Evolutionary conservation across 768 basidiomycete species (phyloP).

Genomic region (Naganishia vishniacii): DNA sequence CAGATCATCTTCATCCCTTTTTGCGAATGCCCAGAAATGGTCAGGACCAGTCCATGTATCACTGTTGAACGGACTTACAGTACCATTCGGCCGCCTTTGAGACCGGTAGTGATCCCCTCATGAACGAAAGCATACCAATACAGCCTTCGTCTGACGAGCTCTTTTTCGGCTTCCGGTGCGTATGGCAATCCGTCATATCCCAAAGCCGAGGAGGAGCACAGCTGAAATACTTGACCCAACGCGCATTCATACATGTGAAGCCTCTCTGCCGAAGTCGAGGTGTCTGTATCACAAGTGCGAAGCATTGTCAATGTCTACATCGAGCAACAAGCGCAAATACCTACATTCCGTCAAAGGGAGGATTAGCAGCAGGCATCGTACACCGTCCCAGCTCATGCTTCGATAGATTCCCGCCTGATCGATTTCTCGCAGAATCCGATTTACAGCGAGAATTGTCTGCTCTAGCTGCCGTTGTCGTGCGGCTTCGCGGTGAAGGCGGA

Average conservation of each 20-base stretch:
- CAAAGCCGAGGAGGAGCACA: constrained; percentile 59
- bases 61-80: constrained; percentile 55
- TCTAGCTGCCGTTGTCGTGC: constrained; percentile 49
- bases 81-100: constrained; percentile 75
- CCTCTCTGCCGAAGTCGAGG: constrained; percentile 53
- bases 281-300: constrained; percentile 45
- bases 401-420: constrained; percentile 74
- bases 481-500: constrained; percentile 48
- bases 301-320: constrained; percentile 18
- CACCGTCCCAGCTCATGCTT: constrained; percentile 79
- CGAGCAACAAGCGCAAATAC: constrained; percentile 30
- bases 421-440: constrained; percentile 70
- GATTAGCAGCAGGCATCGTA: constrained; percentile 69
- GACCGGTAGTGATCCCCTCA: constrained; percentile 74
- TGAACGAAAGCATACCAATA: constrained; percentile 86
- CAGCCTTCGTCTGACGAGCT: constrained; percentile 65
- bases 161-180: constrained; percentile 55
- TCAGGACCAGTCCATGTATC: background rate
- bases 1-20: constrained; percentile 70
- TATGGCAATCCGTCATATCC: constrained; percentile 44
- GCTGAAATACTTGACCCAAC: constrained; percentile 70
- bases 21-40: background rate
- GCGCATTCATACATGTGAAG: constrained; percentile 71
- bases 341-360: constrained; percentile 79
- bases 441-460: constrained; percentile 62